phyloP scores from a whole-genome alignment of 2,329 filamentous ascomycete genomes.

The Hypomyces rosellus region DNA sequence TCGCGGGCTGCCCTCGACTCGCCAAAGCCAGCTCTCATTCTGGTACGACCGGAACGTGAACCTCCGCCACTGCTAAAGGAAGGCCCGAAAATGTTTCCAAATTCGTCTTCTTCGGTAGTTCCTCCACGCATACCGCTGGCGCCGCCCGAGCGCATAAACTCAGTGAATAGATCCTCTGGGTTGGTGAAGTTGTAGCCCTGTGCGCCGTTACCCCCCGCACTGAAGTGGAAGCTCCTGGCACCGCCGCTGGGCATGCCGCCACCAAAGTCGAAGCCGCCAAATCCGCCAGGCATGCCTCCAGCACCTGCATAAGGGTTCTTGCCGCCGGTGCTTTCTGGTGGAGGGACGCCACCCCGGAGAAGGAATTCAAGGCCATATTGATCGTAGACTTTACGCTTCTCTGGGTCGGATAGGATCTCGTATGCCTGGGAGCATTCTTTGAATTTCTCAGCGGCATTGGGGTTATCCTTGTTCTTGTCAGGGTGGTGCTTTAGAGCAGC shows the following conservation, averaged over 20 bases:
- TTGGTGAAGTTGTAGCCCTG: slow-evolving; percentile 76
- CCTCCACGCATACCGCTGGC: slow-evolving; percentile 31
- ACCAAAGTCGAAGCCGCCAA: slow-evolving; percentile 46
- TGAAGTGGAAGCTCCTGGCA: slow-evolving; percentile 59
- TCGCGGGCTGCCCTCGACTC: slow-evolving; percentile 26
- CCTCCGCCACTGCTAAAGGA: slow-evolving; percentile 36
- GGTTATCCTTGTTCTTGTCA: slow-evolving; percentile 95
- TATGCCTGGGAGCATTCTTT: slow-evolving; percentile 98
- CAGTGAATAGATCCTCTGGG: slow-evolving; percentile 75
- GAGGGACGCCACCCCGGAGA: slow-evolving; percentile 68
- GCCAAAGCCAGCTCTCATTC: slow-evolving; percentile 36
- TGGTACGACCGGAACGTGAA: slow-evolving; percentile 31
- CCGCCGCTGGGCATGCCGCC: slow-evolving; percentile 39
- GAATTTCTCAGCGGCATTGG: slow-evolving; percentile 83
- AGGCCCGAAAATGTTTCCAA: slow-evolving; percentile 48
- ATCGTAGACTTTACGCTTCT: slow-evolving; percentile 94
- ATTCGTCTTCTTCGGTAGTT: slow-evolving; percentile 39
- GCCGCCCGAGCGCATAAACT: slow-evolving; percentile 63
- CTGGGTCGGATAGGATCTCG: slow-evolving; percentile 93
- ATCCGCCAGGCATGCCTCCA: slow-evolving; percentile 50
- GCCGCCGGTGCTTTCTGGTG: slow-evolving; percentile 48
- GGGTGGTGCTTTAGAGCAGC: slow-evolving; percentile 87
- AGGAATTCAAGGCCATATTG: slow-evolving; percentile 92
- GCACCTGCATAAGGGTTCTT: slow-evolving; percentile 56
- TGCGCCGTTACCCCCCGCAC: slow-evolving; percentile 44